Evolutionary conservation across 345 rosid genomes (phyloP), one percentile per base, ranked within the genome.

Genomic region (Sisymbrium altissimum): DNA sequence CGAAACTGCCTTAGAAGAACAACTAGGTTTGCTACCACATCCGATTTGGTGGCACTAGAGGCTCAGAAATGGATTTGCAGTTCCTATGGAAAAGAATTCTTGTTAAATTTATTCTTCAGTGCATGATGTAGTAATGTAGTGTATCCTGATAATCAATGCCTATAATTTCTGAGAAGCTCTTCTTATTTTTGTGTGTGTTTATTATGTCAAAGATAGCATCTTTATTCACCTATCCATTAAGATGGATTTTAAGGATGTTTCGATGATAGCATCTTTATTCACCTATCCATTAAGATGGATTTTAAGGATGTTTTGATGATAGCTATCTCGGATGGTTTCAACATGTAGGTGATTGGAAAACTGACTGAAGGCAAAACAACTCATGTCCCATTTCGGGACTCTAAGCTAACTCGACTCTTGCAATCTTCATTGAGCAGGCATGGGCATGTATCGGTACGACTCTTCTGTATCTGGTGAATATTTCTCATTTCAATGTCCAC

Each of bases 321-420:
- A 72, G 60, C 12, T 65, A 49, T 64, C 49, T 76, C 29, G 21
- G 49, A n/a, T 72, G 68, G 59, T 76, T 82, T 63, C 43, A 58
- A 44, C 14, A 32, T 84, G 78, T 76, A 96, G 99, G 99, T 96
- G 27, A 96, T 96, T 48, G 98, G 99, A 77, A 96, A 96, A 78
- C 78, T 96, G 71, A 96, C 97, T 71, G 99, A 96, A 79, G 99
- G 99, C 72, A 96, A 86, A 85, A 94, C 96, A 65, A 89, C 95
- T 77, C 99, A 96, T 81, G 96, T 96, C 81, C 99, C 99, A 44
- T 96, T 86, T 82, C 87, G 99, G 53, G 99, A 96, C 80, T 96
- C 99, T 54, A 96, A 96, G 83, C 97, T 96, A 54, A 96, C 99
- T 23, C 96, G 99, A 29, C 99, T 96, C 84, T 78, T 96, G 83